Base-by-base conservation (phyloP, 768 basidiomycete genomes). In the Thelephora ganbajun region DNA sequence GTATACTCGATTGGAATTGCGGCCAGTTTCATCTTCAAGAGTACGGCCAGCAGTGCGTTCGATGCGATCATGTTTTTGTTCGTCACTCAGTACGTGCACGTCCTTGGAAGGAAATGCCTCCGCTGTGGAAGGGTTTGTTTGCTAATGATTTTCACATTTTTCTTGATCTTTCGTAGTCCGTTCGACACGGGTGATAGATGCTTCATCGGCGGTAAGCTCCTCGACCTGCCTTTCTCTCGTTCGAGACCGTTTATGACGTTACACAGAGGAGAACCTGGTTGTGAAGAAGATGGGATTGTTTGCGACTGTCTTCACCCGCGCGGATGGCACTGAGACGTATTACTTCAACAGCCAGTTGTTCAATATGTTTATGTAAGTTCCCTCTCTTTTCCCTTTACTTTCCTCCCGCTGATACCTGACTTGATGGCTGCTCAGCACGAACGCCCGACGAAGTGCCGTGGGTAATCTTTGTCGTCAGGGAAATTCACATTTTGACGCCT, bases 161-260 rank as follows among this genome's bases (percentile, higher is more conserved):
- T 26, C 9, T 23, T 13, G 51, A 6, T 45, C 54, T 30, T 54
- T 34, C 43, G 19, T 16, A 85, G 82, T 59, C 83, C 83, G 3
- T 87, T 79, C 53, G 84, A 87, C 54, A 84, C 84, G 19, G 85
- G 85, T 11, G 86, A 88, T 63, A 73, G 86, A n/a, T 78, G 79
- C 54, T 79, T 87, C 56, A 77, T 88, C 51, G 80, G 80, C 51
- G 57, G 75, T 75, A 50, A 54, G 70, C 59, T 1, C 11, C 1
- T 11, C 9, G n/a, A 9, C 14, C 18, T 20, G 7, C 9, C 35
- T 14, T 18, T 14, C 13, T 11, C 19, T 22, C 13, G 5, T 26
- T 3, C 2, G 23, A 19, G 16, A 45, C 35, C 11, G n/a, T 45
- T 45, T 30, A 48, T 20, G 53, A n/a, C 45, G 33, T 6, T 7